Conservation (phyloP, 768 basidiomycete genomes). For the Suillus bovinus region DNA sequence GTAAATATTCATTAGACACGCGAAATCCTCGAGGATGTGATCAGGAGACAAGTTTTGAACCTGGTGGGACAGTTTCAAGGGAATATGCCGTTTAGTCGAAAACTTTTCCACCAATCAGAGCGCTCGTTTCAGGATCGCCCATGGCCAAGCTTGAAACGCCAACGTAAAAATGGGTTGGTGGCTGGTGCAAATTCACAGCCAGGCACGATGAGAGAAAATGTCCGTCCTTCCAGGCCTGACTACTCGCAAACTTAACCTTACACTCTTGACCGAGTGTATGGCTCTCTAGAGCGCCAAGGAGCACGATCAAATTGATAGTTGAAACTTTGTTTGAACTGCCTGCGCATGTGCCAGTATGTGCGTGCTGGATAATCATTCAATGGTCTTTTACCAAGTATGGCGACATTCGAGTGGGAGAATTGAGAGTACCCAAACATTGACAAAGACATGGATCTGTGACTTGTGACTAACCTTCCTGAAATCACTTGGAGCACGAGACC, state of each 20-base stretch:
- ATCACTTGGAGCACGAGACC: slow-evolving; percentile 4
- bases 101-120: slow-evolving; percentile 2
- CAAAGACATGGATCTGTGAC: slow-evolving; percentile 28
- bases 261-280: neutral
- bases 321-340: slow-evolving; percentile 2
- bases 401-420: neutral
- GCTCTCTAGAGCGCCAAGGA: slow-evolving; percentile 4
- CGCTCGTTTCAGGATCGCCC: neutral
- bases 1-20: slow-evolving; percentile 23
- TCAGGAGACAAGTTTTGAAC: slow-evolving; percentile 17
- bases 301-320: neutral
- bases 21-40: slow-evolving; percentile 36
- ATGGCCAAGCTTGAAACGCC: neutral
- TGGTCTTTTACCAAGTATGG: neutral
- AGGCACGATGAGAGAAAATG: slow-evolving; percentile 22
- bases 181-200: neutral
- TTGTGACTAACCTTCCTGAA: slow-evolving; percentile 7
- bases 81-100: slow-evolving; percentile 1
- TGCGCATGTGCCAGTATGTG: no score
- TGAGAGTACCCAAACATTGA: slow-evolving; percentile 31
- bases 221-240: slow-evolving; percentile 26
- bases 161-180: slow-evolving; percentile 5
- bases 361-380: neutral
- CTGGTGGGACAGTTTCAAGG: neutral
- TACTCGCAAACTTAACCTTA: slow-evolving; percentile 35